phyloP scores from a whole-genome alignment of 768 basidiomycete species.

The Pisolithus tinctorius region DNA sequence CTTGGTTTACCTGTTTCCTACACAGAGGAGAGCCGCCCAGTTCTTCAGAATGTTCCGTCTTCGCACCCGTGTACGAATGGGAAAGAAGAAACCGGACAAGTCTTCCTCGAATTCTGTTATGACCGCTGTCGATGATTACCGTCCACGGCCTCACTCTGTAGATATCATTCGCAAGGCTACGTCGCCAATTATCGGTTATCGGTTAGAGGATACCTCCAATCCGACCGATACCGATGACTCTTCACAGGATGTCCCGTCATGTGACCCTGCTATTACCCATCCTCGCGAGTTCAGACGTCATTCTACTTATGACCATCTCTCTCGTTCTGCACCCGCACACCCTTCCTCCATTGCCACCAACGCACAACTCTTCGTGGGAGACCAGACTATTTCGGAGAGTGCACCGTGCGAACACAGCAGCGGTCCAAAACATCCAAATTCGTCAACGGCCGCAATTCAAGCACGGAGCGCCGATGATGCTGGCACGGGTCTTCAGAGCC shows the following conservation, averaged over 20 bases:
- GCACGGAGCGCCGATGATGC: constrained; percentile 3
- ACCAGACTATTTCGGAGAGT: constrained; percentile 1
- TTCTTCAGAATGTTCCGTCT: constrained; percentile 33
- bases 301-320: constrained; percentile 17
- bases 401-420: background rate
- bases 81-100: constrained; percentile 14
- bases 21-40: constrained; percentile 28
- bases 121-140: constrained; percentile 13
- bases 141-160: constrained; percentile 25
- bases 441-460: constrained; percentile 4
- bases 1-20: constrained; percentile 3
- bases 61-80: constrained; percentile 28
- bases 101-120: constrained; percentile 19
- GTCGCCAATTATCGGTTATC: constrained; percentile 17
- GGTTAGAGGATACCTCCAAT: constrained; percentile 15
- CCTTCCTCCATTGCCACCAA: constrained; percentile 7
- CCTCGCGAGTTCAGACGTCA: constrained; percentile 13
- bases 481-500: constrained; percentile 1
- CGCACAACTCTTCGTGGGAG: constrained; percentile 9
- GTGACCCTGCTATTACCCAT: constrained; percentile 12
- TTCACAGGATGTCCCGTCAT: constrained; percentile 22
- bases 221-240: constrained; percentile 26
- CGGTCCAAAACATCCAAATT: constrained; percentile 8
- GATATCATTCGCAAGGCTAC: constrained; percentile 25
- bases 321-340: constrained; percentile 5